phyloP scores from a whole-genome alignment of 2,329 filamentous ascomycete genomes.

The Clonostachys solani region DNA sequence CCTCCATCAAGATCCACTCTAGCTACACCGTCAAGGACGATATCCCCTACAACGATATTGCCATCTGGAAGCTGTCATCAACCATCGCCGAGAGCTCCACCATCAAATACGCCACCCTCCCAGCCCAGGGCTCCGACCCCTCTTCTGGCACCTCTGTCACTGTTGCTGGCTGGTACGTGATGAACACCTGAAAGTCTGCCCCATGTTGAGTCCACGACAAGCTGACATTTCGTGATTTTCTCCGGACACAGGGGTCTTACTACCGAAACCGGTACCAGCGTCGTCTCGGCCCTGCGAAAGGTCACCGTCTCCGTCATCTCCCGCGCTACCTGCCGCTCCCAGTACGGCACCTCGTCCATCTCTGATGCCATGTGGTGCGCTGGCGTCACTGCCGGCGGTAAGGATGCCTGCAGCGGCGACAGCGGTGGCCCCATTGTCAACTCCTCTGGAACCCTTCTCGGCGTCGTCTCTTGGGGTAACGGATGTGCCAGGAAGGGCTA shows the following conservation, averaged over 20 bases:
- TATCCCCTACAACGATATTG: conserved; percentile 14
- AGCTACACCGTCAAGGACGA: conserved; percentile 9
- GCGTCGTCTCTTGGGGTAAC: conserved; percentile 22
- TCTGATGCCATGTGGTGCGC: conserved; percentile 25
- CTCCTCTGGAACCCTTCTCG: conserved; percentile 11
- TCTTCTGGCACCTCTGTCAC: not conserved
- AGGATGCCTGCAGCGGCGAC: conserved; percentile 24
- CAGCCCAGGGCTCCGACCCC: conserved; percentile 1
- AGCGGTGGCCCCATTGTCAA: conserved; percentile 22
- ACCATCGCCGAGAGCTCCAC: conserved; percentile 7
- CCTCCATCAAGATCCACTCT: conserved; percentile 14
- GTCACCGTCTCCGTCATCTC: conserved; percentile 19
- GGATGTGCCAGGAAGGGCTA: conserved; percentile 16
- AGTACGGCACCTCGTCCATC: conserved; percentile 14
- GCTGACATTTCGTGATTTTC: not conserved
- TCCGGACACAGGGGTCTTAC: not conserved
- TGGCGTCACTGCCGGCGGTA: conserved; percentile 15
- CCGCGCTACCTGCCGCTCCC: conserved; percentile 14
- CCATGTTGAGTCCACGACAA: not conserved
- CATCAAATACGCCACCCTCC: conserved; percentile 3
- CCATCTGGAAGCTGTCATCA: conserved; percentile 18
- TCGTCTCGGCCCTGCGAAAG: conserved; percentile 15
- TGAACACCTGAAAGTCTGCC: too few species aligned
- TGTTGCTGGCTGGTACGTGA: conserved; percentile 3
- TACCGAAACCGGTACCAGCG: conserved; percentile 4